These are phyloP conservation scores for Lichtheimia ramosa DNA, from an alignment of 371 early-diverging fungal species.

Conservation along the genomic window DNA sequence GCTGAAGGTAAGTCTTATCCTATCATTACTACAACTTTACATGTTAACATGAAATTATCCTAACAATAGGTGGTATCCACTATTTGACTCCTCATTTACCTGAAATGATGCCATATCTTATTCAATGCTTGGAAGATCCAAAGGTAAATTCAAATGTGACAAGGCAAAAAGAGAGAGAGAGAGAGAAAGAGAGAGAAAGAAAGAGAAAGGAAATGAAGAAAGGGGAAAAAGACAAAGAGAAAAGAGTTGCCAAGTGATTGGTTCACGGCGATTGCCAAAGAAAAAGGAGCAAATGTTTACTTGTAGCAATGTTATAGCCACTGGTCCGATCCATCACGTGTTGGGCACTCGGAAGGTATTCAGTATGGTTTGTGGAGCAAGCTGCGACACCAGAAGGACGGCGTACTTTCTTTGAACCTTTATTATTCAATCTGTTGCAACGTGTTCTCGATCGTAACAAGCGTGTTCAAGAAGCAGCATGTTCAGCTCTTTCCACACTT, in stretches of 20 bases:
- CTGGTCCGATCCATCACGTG: slow-evolving; percentile 93
- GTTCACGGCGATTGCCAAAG: no score
- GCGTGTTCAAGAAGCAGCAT: slow-evolving; percentile 94
- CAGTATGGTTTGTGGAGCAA: slow-evolving; percentile 76
- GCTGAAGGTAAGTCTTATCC: slow-evolving; percentile 70
- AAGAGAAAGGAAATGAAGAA: neutral
- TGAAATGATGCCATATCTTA: slow-evolving; percentile 79
- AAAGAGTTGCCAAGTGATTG: neutral
- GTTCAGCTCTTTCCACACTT: slow-evolving; percentile 90
- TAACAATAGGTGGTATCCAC: slow-evolving; percentile 59
- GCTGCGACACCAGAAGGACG: slow-evolving; percentile 54
- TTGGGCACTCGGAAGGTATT: slow-evolving; percentile 94
- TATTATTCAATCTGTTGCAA: slow-evolving; percentile 74
- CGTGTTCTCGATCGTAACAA: slow-evolving; percentile 87
- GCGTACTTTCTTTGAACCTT: slow-evolving; percentile 73
- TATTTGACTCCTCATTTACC: slow-evolving; percentile 84
- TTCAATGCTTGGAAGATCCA: slow-evolving; percentile 70
- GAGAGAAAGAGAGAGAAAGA: neutral
- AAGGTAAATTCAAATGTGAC: slow-evolving; percentile 49
- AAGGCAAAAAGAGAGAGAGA: neutral
- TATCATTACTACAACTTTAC: neutral
- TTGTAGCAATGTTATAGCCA: slow-evolving; percentile 50
- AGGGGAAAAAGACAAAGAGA: slow-evolving; percentile 1
- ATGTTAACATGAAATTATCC: neutral
- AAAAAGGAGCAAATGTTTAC: neutral